A percentile compares a stretch with the other conserved stretches of the same genome.
Conservation (phyloP, 179 eudicot species). For the Heliamphora pulchella region DNA sequence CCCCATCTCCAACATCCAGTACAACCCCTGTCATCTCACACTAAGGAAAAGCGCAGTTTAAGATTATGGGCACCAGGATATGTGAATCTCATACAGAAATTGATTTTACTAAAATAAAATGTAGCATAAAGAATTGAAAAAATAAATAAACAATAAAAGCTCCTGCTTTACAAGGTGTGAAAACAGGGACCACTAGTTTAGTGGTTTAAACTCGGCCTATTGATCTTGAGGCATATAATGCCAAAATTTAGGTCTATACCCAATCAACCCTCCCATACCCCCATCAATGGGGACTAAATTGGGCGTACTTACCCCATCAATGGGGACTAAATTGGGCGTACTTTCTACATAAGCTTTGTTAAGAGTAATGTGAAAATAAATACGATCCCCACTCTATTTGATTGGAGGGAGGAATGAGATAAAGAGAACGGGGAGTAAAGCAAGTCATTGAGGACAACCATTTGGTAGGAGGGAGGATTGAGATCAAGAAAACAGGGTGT, state of each 20-base stretch:
- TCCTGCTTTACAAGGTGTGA: too few relatives aligned
- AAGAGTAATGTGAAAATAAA: conserved; percentile 1
- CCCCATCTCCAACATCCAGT: conserved; percentile 94
- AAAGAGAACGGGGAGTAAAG: neutral
- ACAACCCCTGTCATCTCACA: conserved; percentile 99
- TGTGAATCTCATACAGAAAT: neutral
- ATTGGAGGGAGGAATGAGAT: neutral
- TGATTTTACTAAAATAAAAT: neutral
- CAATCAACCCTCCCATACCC: too few relatives aligned
- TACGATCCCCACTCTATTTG: neutral
- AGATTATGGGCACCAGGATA: conserved; percentile 9
- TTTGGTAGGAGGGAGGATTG: neutral
- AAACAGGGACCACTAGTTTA: neutral
- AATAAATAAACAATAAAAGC: neutral
- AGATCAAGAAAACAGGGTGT: neutral
- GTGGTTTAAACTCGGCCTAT: too few relatives aligned
- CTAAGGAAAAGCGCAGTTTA: conserved; percentile 36
- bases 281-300: too few relatives aligned
- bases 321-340: too few relatives aligned
- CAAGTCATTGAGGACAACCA: neutral
- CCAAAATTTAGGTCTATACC: too few relatives aligned
- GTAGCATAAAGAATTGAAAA: neutral
- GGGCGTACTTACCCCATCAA: too few relatives aligned
- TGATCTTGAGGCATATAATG: too few relatives aligned
- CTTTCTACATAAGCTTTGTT: too few relatives aligned